These are phyloP conservation scores for Populus hybrid DNA, from an alignment of 441 rosid species.

Conservation along the genomic window DNA sequence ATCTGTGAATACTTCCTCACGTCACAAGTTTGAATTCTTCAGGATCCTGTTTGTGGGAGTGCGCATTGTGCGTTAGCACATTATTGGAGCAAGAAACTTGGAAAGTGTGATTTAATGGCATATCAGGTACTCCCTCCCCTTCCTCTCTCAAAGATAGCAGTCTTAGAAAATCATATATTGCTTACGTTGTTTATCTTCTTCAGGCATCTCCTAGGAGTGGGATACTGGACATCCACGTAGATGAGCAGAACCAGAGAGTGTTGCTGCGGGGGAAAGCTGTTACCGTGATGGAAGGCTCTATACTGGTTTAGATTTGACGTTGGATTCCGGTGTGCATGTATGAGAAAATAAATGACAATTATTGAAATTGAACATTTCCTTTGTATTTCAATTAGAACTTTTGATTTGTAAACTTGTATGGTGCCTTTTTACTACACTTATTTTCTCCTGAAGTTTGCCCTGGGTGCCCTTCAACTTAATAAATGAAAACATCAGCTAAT, in stretches of 20 bases:
- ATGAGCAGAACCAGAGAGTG: conserved; percentile 54
- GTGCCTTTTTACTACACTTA: not conserved
- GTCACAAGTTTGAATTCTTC: conserved; percentile 8
- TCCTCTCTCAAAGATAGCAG: not conserved
- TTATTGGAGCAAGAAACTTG: conserved; percentile 65
- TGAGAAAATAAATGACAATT: not conserved
- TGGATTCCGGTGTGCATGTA: not conserved
- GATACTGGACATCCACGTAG: conserved; percentile 41
- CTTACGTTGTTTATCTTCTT: not conserved
- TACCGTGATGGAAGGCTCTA: conserved; percentile 65
- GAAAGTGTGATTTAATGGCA: conserved; percentile 53
- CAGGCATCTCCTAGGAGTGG: conserved; percentile 83
- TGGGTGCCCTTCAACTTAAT: too few relatives aligned
- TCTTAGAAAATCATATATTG: not conserved
- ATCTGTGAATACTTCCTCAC: not conserved
- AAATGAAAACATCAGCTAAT: too few relatives aligned
- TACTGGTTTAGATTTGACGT: conserved; percentile 40
- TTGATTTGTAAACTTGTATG: not conserved
- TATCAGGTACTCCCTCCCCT: conserved; percentile 37
- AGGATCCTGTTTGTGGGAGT: conserved; percentile 81
- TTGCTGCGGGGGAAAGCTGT: conserved; percentile 61
- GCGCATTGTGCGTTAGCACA: conserved; percentile 69
- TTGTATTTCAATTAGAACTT: not conserved
- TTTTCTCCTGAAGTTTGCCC: not conserved
- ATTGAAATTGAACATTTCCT: not conserved